Conservation (phyloP, 176 grass and related monocot species). For the Saccharum spontaneum region DNA sequence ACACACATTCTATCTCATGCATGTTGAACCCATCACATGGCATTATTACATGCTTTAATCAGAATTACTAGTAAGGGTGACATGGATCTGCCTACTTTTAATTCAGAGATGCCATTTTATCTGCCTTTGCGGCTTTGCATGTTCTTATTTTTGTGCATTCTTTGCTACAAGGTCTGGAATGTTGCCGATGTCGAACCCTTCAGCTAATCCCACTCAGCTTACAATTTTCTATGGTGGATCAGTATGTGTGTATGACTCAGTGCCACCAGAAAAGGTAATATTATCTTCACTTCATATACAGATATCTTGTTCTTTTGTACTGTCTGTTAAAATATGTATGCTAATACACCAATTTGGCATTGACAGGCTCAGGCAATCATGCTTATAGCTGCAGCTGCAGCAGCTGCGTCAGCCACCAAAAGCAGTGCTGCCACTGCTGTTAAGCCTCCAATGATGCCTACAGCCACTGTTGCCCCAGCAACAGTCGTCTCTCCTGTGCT, state of each 20-base stretch:
- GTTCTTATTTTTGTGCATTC: slow-evolving; percentile 30
- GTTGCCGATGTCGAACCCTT: slow-evolving; percentile 44
- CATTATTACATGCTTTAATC: neutral
- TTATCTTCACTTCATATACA: slow-evolving; percentile 4
- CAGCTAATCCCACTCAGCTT: slow-evolving; percentile 50
- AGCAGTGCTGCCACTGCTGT: slow-evolving; percentile 22
- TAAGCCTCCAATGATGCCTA: slow-evolving; percentile 40
- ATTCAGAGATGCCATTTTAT: neutral
- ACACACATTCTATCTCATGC: neutral
- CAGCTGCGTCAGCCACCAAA: slow-evolving; percentile 36
- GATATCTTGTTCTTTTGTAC: neutral
- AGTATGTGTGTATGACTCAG: slow-evolving; percentile 79
- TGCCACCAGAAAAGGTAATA: slow-evolving; percentile 81
- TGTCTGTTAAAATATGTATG: slow-evolving; percentile 2
- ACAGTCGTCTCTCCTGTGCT: slow-evolving; percentile 51
- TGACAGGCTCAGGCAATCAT: slow-evolving; percentile 89
- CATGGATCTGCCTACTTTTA: slow-evolving; percentile 17
- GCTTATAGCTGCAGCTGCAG: slow-evolving; percentile 79
- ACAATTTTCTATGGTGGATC: slow-evolving; percentile 89
- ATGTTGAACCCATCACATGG: neutral
- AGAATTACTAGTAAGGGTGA: neutral
- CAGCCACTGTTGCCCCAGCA: neutral
- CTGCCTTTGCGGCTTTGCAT: neutral
- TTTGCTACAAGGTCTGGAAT: slow-evolving; percentile 46
- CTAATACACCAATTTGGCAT: slow-evolving; percentile 23